Base-by-base conservation (phyloP, 164 flowering plant species). In the Euptelea pleiosperma region DNA sequence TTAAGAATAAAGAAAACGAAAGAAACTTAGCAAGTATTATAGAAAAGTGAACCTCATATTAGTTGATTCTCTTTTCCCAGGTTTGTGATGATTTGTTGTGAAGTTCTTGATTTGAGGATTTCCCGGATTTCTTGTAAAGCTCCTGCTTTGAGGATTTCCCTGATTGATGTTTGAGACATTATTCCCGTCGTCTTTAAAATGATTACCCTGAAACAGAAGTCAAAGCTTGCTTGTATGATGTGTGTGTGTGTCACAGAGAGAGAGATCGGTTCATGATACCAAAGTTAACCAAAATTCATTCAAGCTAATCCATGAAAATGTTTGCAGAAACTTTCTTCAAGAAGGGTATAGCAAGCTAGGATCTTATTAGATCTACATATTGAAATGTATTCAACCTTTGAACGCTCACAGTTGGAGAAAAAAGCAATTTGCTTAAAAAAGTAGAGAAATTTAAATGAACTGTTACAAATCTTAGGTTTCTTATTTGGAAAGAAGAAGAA, bases 111-210 rank as follows among this genome's bases (percentile, higher is more conserved):
- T 35, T 35, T 31, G 53, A 21, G 26, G 22, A 22, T 36, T 65
- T 24, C 46, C 22, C 22, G 26, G 42, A 30, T 30, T 58, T n/a
- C n/a, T 65, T 52, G 53, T 12, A 24, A 55, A 58, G 25, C 35
- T 42, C 14, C 52, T 58, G 33, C 35, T 35, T 35, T 31, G 53
- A 21, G 26, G 22, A 22, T 36, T 65, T 24, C 46, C 22, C 22
- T 35, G 42, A 30, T 30, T 58, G 41, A 26, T 42, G 35, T 52
- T 65, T 52, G 58, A 52, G 52, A 43, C 25, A 52, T 35, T 52
- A 37, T 21, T 36, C 18, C 52, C 45, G 24, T 30, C n/a, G 6
- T 44, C 18, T 43, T 36, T 24, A 65, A 48, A 24, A 44, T 52
- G 50, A 36, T 43, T 34, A 18, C 28, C 69, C 69, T 58, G 58